Evolutionary conservation across 495 filamentous ascomycete genomes (phyloP).

Genomic region (Podospora didyma): DNA sequence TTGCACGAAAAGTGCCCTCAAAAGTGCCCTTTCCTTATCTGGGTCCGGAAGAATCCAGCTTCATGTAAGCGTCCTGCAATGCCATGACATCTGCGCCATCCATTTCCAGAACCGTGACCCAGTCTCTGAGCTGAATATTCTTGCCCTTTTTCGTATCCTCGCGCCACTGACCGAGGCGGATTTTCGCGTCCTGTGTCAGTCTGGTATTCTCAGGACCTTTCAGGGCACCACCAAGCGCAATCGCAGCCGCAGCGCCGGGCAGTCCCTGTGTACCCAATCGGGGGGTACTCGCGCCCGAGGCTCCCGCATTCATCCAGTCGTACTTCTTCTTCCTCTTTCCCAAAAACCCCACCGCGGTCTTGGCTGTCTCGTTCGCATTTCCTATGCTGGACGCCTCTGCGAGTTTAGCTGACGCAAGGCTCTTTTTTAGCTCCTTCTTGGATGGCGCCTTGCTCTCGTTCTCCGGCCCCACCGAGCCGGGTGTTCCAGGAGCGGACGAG

Average conservation of each 20-base stretch:
- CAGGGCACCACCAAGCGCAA: not conserved
- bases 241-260: slow-evolving; percentile 18
- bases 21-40: slow-evolving; percentile 4
- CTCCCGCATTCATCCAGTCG: slow-evolving; percentile 54
- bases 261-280: slow-evolving; percentile 14
- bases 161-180: slow-evolving; percentile 55
- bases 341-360: slow-evolving; percentile 49
- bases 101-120: slow-evolving; percentile 58
- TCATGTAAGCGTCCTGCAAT: slow-evolving; percentile 50
- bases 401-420: slow-evolving; percentile 46
- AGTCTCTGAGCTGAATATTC: slow-evolving; percentile 68
- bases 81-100: slow-evolving; percentile 54
- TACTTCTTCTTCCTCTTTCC: slow-evolving; percentile 56
- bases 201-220: slow-evolving; percentile 22
- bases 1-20: no score
- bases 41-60: slow-evolving; percentile 37
- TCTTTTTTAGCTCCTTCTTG: slow-evolving; percentile 60
- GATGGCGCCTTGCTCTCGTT: slow-evolving; percentile 41
- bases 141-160: slow-evolving; percentile 59
- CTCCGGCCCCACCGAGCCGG: slow-evolving; percentile 45
- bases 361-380: slow-evolving; percentile 52
- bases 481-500: slow-evolving; percentile 46
- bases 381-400: slow-evolving; percentile 52
- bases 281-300: slow-evolving; percentile 46
- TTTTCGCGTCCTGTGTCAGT: slow-evolving; percentile 34